Conservation (phyloP, 495 filamentous ascomycete species). For the Thermothielavioides terrestris region DNA sequence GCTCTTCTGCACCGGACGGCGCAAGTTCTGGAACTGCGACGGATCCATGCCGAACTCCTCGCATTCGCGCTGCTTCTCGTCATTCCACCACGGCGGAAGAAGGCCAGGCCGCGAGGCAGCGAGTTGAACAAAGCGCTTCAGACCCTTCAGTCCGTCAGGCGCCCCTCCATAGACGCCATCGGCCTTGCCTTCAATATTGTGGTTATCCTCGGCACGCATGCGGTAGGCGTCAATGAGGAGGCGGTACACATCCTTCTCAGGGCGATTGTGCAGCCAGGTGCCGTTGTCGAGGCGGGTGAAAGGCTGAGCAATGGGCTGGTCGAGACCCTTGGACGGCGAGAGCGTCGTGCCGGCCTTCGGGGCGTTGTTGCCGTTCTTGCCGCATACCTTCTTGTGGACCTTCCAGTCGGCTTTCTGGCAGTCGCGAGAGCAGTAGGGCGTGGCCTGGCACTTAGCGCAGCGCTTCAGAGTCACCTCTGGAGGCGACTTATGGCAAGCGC, state of each 20-base stretch:
- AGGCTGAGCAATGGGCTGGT: slow-evolving; percentile 7
- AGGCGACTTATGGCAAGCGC: background rate
- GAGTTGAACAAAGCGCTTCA: slow-evolving; percentile 10
- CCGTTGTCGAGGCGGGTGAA: slow-evolving; percentile 23
- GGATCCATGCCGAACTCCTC: slow-evolving; percentile 13
- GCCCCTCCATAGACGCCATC: slow-evolving; percentile 23
- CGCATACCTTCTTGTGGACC: background rate
- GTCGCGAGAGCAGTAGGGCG: background rate
- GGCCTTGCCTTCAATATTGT: slow-evolving; percentile 13
- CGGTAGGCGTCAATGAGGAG: slow-evolving; percentile 44
- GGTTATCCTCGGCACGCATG: slow-evolving; percentile 36
- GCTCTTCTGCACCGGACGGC: slow-evolving; percentile 22
- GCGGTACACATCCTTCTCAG: slow-evolving; percentile 35
- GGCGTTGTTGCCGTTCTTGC: background rate
- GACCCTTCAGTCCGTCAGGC: slow-evolving; percentile 4
- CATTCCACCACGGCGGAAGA: slow-evolving; percentile 38
- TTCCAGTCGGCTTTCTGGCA: background rate
- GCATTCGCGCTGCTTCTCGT: slow-evolving; percentile 24
- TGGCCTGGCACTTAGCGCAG: background rate
- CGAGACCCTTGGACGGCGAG: background rate
- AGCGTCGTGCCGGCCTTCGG: background rate
- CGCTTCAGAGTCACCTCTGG: background rate
- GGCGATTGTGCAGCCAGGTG: slow-evolving; percentile 32
- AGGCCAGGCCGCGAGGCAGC: slow-evolving; percentile 11
- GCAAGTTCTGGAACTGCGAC: slow-evolving; percentile 14